Evolutionary conservation across 2,329 filamentous ascomycete species (phyloP).

Genomic region (Aspergillus ustus): DNA sequence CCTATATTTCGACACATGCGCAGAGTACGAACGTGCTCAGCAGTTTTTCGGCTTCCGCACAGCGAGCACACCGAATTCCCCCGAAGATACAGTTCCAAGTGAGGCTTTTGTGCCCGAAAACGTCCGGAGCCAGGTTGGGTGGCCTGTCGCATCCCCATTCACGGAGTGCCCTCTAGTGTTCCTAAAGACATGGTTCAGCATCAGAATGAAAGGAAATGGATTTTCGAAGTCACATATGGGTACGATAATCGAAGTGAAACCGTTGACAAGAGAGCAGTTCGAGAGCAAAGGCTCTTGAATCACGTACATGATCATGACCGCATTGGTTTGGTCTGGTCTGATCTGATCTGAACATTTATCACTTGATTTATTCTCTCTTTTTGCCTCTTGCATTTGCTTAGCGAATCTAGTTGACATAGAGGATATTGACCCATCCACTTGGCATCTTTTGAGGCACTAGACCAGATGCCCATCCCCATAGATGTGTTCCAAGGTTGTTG

Average conservation of each 20-base stretch:
- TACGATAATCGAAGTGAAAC: slow-evolving; percentile 38
- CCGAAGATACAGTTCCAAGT: slow-evolving; percentile 17
- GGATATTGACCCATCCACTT: not conserved
- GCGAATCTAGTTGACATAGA: not conserved
- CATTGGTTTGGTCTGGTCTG: not conserved
- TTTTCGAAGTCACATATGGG: slow-evolving; percentile 52
- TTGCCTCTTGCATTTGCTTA: not conserved
- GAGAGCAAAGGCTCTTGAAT: not conserved
- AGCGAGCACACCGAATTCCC: slow-evolving; percentile 32
- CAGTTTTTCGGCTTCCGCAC: slow-evolving; percentile 35
- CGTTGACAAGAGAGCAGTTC: slow-evolving; percentile 42
- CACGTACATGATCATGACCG: not conserved
- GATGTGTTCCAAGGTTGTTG: too few species aligned
- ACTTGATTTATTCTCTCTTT: not conserved
- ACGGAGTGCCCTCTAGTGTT: slow-evolving; percentile 45
- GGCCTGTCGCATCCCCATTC: slow-evolving; percentile 38
- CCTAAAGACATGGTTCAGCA: slow-evolving; percentile 40
- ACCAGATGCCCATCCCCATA: not conserved
- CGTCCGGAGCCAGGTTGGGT: slow-evolving; percentile 26
- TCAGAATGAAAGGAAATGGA: slow-evolving; percentile 47
- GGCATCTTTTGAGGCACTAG: not conserved
- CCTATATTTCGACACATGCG: slow-evolving; percentile 61
- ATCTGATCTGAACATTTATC: not conserved
- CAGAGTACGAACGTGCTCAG: slow-evolving; percentile 54
- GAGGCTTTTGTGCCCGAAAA: slow-evolving; percentile 36